phyloP scores from a whole-genome alignment of 2,329 filamentous ascomycete species.

The Penicillium thymicola region DNA sequence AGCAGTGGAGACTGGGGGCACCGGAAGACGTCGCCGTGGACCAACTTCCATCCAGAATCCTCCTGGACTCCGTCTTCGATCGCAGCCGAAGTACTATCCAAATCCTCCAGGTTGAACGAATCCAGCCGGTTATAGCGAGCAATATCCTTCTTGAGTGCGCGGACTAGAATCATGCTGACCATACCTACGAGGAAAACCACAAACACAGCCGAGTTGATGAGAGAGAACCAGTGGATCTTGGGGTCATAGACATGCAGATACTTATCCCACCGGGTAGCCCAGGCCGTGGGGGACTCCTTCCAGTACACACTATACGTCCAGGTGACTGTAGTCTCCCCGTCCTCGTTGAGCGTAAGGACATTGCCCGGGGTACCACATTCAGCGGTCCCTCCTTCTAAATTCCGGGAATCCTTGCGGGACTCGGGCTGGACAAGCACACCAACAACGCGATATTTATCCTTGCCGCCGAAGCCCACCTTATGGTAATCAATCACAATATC shows the following conservation, averaged over 20 bases:
- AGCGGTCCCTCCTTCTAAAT: conserved; percentile 50
- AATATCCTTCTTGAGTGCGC: conserved; percentile 91
- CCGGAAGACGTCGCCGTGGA: conserved; percentile 96
- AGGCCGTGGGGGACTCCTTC: conserved; percentile 77
- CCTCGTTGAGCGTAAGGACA: conserved; percentile 63
- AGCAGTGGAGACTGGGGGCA: conserved; percentile 78
- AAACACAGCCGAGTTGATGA: conserved; percentile 93
- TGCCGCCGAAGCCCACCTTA: conserved; percentile 56
- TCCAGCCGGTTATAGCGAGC: conserved; percentile 94
- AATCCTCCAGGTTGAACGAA: conserved; percentile 82
- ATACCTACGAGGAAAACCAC: conserved; percentile 88
- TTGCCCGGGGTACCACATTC: conserved; percentile 62
- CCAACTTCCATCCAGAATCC: conserved; percentile 97
- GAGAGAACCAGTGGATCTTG: conserved; percentile 98
- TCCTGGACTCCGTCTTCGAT: conserved; percentile 93
- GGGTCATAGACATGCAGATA: conserved; percentile 96
- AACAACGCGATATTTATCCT: conserved; percentile 77
- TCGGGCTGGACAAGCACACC: conserved; percentile 84
- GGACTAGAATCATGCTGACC: conserved; percentile 85
- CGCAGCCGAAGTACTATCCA: conserved; percentile 69
- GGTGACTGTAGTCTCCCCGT: conserved; percentile 63
- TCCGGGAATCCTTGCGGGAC: conserved; percentile 60
- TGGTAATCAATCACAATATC: conserved; percentile 94
- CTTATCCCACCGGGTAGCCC: conserved; percentile 98
- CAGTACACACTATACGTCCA: conserved; percentile 95